phyloP scores from a whole-genome alignment of 805 yeast species.

The Pichia kluyveri region DNA sequence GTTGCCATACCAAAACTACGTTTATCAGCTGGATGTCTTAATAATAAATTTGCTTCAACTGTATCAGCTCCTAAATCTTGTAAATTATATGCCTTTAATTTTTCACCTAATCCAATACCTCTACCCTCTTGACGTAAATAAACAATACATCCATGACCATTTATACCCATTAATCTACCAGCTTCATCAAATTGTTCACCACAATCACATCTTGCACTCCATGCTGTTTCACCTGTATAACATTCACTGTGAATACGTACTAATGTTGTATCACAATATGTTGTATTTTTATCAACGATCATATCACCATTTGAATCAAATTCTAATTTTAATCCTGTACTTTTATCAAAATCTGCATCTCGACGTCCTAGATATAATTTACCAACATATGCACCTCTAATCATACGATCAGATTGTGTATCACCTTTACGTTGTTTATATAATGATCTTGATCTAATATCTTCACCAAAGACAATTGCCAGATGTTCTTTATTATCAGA shows the following conservation, averaged over 20 bases:
- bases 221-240: constrained; percentile 98
- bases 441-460: constrained; percentile 68
- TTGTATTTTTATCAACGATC: constrained; percentile 21
- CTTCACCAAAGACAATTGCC: constrained; percentile 95
- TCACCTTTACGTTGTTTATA: constrained; percentile 58
- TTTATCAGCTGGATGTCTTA: constrained; percentile 98
- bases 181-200: constrained; percentile 99
- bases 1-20: constrained; percentile 91
- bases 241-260: constrained; percentile 95
- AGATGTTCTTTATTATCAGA: constrained; percentile 88
- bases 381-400: constrained; percentile 97
- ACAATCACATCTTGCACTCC: constrained; percentile 99
- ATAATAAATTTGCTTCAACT: constrained; percentile 85
- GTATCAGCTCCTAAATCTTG: constrained; percentile 99
- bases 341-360: constrained; percentile 54
- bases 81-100: constrained; percentile 89
- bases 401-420: constrained; percentile 89
- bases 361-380: constrained; percentile 79
- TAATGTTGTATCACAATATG: constrained; percentile 38
- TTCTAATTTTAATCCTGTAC: constrained; percentile 27
- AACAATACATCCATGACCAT: constrained; percentile 89
- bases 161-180: constrained; percentile 80
- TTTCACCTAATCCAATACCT: constrained; percentile 97
- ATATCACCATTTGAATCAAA: constrained; percentile 35
- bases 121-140: constrained; percentile 97